Conservation (phyloP, 2,329 filamentous ascomycete genomes). For the Macrophomina phaseolina region DNA sequence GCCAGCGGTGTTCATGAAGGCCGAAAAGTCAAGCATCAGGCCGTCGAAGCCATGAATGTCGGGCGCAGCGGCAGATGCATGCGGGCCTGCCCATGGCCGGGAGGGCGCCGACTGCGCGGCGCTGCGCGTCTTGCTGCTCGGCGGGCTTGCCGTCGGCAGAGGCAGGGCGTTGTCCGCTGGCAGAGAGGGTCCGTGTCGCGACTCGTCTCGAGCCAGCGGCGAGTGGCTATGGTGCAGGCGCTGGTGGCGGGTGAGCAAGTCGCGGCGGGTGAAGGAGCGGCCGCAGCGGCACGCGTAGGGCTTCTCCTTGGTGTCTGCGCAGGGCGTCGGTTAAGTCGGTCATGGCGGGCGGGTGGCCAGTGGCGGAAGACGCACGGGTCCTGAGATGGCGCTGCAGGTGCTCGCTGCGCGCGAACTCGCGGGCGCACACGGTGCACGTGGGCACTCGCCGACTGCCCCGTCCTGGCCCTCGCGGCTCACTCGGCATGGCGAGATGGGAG, state of each 20-base stretch:
- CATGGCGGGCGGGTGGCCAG: conserved; percentile 10
- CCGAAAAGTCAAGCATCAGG: conserved; percentile 10
- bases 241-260: conserved; percentile 14
- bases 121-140: no score
- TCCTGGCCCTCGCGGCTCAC: conserved; percentile 1
- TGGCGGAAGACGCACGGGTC: conserved; percentile 34
- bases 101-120: no score
- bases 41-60: neutral
- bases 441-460: conserved; percentile 6
- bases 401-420: conserved; percentile 11
- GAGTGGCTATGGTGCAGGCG: conserved; percentile 30
- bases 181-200: neutral
- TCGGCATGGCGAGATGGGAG: neutral
- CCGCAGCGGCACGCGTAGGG: conserved; percentile 14
- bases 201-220: neutral
- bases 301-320: conserved; percentile 21
- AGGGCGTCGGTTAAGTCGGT: conserved; percentile 31
- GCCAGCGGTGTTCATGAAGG: conserved; percentile 8
- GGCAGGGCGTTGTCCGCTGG: no score
- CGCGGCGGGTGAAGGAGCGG: conserved; percentile 4
- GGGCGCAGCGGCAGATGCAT: neutral
- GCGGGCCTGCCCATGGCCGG: no score
- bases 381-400: conserved; percentile 21
- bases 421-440: conserved; percentile 7
- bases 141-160: no score